These are phyloP conservation scores for Carex scoparia DNA, from an alignment of 176 grass and related monocot genomes.

Conservation along the genomic window DNA sequence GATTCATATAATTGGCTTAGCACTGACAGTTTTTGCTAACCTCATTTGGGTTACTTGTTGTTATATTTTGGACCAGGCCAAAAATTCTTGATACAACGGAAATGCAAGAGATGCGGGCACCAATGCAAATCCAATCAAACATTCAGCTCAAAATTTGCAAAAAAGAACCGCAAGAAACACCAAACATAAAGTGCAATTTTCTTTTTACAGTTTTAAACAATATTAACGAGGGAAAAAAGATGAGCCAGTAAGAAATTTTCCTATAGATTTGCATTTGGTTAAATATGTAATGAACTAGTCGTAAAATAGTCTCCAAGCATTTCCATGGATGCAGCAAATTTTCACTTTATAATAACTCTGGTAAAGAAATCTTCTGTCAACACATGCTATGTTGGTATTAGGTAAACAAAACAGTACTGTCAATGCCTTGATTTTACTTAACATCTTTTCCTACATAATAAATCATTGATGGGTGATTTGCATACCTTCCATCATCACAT, in stretches of 20 bases:
- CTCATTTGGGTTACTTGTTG: neutral
- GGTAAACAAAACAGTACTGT: neutral
- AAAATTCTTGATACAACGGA: neutral
- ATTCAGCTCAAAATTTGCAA: neutral
- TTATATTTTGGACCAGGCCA: neutral
- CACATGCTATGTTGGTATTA: neutral
- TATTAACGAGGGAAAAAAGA: neutral
- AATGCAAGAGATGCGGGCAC: neutral
- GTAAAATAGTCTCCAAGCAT: neutral
- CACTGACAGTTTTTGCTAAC: neutral
- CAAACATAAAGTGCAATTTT: neutral
- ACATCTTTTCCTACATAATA: neutral
- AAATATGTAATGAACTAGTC: neutral
- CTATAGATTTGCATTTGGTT: neutral
- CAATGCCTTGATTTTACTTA: neutral
- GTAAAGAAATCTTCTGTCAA: neutral
- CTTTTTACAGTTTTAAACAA: neutral
- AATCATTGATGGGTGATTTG: neutral
- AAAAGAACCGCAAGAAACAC: neutral
- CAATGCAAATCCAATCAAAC: neutral
- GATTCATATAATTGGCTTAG: neutral
- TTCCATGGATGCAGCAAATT: neutral
- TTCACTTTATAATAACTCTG: neutral
- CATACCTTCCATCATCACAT: conserved; percentile 81
- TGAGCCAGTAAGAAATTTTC: neutral